Base-by-base conservation (phyloP, 1,284 basidiomycete genomes). In the Exobasidium rhododendri region DNA sequence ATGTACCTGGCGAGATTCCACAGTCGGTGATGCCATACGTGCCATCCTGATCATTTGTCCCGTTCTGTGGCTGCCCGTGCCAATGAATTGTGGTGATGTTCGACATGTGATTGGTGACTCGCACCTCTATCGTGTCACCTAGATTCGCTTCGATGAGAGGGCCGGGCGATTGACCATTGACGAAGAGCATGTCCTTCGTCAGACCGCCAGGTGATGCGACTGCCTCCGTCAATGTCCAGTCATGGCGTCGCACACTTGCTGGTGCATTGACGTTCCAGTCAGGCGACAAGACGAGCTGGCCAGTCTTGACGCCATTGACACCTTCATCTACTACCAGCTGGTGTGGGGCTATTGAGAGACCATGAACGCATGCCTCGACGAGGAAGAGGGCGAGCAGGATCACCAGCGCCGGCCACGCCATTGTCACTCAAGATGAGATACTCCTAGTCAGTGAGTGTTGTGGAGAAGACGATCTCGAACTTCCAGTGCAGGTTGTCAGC, bases 21-120 rank as follows among this genome's bases (percentile, higher is more conserved):
- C 77, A 79, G 56, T 79, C 71, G 14, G 74, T 68, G 22, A 78
- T 62, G 45, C 68, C 67, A 3, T 63, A 60, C 45, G 35, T 47
- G 3, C 68, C 73, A 50, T 74, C 70, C 49, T 63, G 66, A 30
- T 58, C 63, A 47, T 67, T 68, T 1, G 66, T 65, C 13, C 71
- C 73, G 10, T 58, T 52, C 53, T 68, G 57, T 56, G 56, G 32
- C 62, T 68, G 46, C 55, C 74, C 63, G 63, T 73, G 56, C 73
- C 71, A 62, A 44, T 75, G 66, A 62, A 74, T 63, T 0, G 66
- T 31, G 1, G 68, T 62, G 30, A 59, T 61, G 29, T 73, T 69
- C 28, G 53, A 52, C 11, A 64, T 31, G 32, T 57, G 35, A 50
- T 70, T 70, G 17, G 52, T 51, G 17, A 70, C 61, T 35, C 49